Conservation (phyloP, 2,329 filamentous ascomycete species). For the Aspergillaceae sp. region DNA sequence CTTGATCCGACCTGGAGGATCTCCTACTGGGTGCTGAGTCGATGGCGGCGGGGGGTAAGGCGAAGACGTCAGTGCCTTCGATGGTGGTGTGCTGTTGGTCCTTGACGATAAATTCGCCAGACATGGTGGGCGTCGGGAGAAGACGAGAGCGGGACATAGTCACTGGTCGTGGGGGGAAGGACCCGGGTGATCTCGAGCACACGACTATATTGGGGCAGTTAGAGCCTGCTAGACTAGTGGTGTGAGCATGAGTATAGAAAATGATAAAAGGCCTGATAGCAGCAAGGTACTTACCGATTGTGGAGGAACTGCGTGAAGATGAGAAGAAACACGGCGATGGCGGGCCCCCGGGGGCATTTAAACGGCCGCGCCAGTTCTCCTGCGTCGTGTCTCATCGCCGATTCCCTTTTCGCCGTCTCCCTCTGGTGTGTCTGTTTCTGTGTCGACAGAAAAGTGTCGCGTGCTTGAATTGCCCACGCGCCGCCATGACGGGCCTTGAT, state of each 20-base stretch:
- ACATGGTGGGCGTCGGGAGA: slow-evolving; percentile 32
- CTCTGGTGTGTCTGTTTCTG: too few species aligned
- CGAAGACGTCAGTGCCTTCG: slow-evolving; percentile 26
- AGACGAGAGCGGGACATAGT: slow-evolving; percentile 26
- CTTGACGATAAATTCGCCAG: slow-evolving; percentile 30
- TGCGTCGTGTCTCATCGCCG: too few species aligned
- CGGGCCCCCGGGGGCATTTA: too few species aligned
- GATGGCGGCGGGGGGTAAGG: slow-evolving; percentile 30
- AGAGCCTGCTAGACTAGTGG: too few species aligned
- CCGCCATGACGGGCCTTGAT: slow-evolving; percentile 14
- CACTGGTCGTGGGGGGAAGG: neutral
- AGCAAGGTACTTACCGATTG: too few species aligned
- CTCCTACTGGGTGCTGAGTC: slow-evolving; percentile 20
- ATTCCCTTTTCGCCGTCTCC: too few species aligned
- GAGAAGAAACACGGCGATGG: too few species aligned
- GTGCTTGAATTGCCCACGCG: slow-evolving; percentile 29
- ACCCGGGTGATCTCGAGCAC: neutral
- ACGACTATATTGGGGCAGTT: too few species aligned
- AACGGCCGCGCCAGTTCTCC: too few species aligned
- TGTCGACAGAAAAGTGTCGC: slow-evolving; percentile 20
- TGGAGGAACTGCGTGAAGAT: too few species aligned
- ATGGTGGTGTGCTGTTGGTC: slow-evolving; percentile 17
- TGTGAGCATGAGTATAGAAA: too few species aligned
- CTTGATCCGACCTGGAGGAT: slow-evolving; percentile 23
- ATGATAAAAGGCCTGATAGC: too few species aligned